Percentiles rank a stretch among this genome's conserved stretches.
These are phyloP conservation scores for Xylaria bambusicola DNA, from an alignment of 495 filamentous ascomycete species.

Conservation along the genomic window DNA sequence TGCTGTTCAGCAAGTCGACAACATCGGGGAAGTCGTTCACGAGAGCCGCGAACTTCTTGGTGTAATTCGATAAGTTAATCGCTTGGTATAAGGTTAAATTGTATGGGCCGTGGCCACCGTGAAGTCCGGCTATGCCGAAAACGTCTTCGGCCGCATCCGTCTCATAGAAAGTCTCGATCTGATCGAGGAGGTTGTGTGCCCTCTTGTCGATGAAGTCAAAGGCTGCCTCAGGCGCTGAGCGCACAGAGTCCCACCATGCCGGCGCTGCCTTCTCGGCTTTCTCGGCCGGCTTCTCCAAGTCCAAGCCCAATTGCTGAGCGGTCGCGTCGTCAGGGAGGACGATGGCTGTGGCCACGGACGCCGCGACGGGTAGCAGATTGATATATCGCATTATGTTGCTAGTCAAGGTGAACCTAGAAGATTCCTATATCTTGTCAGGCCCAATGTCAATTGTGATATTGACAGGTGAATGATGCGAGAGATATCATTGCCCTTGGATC, in stretches of 20 bases:
- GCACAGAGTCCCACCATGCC: slow-evolving; percentile 17
- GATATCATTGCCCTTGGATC: not conserved
- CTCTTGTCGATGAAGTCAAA: slow-evolving; percentile 33
- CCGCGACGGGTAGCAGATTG: slow-evolving; percentile 55
- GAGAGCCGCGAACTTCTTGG: slow-evolving; percentile 70
- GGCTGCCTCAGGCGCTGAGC: slow-evolving; percentile 30
- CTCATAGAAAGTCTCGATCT: slow-evolving; percentile 25
- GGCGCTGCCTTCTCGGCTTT: slow-evolving; percentile 25
- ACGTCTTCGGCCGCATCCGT: slow-evolving; percentile 19
- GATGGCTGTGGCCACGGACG: slow-evolving; percentile 56
- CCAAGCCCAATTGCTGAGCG: slow-evolving; percentile 34
- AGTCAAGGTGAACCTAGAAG: not conserved
- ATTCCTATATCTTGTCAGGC: not conserved
- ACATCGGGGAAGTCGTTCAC: slow-evolving; percentile 71
- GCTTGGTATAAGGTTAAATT: slow-evolving; percentile 76
- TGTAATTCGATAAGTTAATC: slow-evolving; percentile 71
- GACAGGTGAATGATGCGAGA: not conserved
- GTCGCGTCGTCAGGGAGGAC: slow-evolving; percentile 59
- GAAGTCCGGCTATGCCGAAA: slow-evolving; percentile 15
- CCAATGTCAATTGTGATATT: not conserved
- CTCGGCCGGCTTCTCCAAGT: slow-evolving; percentile 25
- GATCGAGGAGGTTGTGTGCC: slow-evolving; percentile 10
- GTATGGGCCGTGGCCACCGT: slow-evolving; percentile 38
- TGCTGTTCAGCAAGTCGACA: slow-evolving; percentile 68
- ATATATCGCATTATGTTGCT: slow-evolving; percentile 43